A percentile compares a stretch with the other conserved stretches of the same genome.
Conservation (phyloP, 805 yeast genomes). For the Yarrowia divulgata region DNA sequence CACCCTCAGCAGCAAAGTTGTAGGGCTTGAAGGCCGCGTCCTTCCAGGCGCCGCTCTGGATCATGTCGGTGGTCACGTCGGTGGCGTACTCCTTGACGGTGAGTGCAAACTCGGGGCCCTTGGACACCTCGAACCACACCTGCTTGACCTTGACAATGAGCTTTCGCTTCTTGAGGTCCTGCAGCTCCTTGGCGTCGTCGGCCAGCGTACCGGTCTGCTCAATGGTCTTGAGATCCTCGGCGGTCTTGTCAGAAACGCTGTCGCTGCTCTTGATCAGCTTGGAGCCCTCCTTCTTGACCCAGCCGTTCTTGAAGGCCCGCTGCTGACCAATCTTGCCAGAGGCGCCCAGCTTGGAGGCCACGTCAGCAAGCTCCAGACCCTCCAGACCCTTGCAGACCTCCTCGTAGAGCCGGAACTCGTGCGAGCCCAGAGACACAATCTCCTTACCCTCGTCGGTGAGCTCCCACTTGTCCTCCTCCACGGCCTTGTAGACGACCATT, state of each 20-base stretch:
- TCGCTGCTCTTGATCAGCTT: slow-evolving; percentile 64
- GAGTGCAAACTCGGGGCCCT: slow-evolving; percentile 85
- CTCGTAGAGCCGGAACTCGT: slow-evolving; percentile 79
- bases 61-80: slow-evolving; percentile 94
- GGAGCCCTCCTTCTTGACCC: slow-evolving; percentile 91
- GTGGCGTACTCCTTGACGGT: slow-evolving; percentile 85
- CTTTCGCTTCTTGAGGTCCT: slow-evolving; percentile 94
- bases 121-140: slow-evolving; percentile 74
- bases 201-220: slow-evolving; percentile 60
- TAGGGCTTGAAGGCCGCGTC: slow-evolving; percentile 87
- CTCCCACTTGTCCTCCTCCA: slow-evolving; percentile 77
- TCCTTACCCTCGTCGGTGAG: slow-evolving; percentile 84
- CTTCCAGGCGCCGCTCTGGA: slow-evolving; percentile 81
- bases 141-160: slow-evolving; percentile 73
- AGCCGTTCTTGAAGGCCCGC: slow-evolving; percentile 95
- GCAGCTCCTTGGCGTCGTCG: slow-evolving; percentile 70
- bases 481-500: slow-evolving; percentile 75
- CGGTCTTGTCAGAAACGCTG: slow-evolving; percentile 71
- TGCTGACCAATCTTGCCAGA: slow-evolving; percentile 92
- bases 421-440: slow-evolving; percentile 82
- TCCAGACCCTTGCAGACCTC: slow-evolving; percentile 76
- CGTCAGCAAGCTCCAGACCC: slow-evolving; percentile 80
- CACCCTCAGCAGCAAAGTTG: slow-evolving; percentile 95
- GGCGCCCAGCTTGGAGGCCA: slow-evolving; percentile 70
- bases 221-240: slow-evolving; percentile 66